These are phyloP conservation scores for Tylopilus vinaceipallidus DNA, from an alignment of 768 basidiomycete genomes.

Conservation along the genomic window DNA sequence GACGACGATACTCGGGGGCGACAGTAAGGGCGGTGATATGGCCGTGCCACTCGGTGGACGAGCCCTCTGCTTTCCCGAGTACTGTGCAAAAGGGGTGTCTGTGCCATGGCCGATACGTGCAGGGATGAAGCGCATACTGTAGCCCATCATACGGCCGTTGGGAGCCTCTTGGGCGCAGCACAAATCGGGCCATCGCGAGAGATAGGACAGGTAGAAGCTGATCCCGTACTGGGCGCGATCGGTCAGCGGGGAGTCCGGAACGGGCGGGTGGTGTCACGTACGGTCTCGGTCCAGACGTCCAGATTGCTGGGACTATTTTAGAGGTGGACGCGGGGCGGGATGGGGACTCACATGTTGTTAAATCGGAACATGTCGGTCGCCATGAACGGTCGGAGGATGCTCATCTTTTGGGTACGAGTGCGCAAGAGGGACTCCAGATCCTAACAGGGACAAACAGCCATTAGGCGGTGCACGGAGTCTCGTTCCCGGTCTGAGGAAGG, in stretches of 20 bases:
- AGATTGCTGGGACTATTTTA: constrained; percentile 60
- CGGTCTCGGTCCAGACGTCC: constrained; percentile 97
- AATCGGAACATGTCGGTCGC: constrained; percentile 91
- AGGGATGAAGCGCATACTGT: constrained; percentile 54
- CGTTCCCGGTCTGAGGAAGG: background rate
- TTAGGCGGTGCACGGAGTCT: constrained; percentile 29
- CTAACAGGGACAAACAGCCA: constrained; percentile 31
- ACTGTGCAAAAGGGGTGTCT: constrained; percentile 46
- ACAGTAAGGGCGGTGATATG: constrained; percentile 96
- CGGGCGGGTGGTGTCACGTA: constrained; percentile 35
- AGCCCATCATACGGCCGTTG: constrained; percentile 85
- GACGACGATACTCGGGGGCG: constrained; percentile 87
- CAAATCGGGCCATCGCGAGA: constrained; percentile 89
- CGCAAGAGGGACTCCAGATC: too few species aligned
- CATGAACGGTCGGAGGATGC: constrained; percentile 79
- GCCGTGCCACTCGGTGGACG: constrained; percentile 77
- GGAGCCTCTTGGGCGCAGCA: constrained; percentile 83
- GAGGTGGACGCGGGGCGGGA: background rate
- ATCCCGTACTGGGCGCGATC: constrained; percentile 65
- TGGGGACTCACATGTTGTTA: constrained; percentile 73
- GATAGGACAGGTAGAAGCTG: constrained; percentile 85
- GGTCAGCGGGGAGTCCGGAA: constrained; percentile 1
- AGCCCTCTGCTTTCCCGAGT: constrained; percentile 90
- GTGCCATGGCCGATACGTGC: constrained; percentile 6
- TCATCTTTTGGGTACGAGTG: constrained; percentile 56